A percentile compares a stretch with the other conserved stretches of the same genome.
Conservation (phyloP, 768 basidiomycete species). For the Mycena galopus region DNA sequence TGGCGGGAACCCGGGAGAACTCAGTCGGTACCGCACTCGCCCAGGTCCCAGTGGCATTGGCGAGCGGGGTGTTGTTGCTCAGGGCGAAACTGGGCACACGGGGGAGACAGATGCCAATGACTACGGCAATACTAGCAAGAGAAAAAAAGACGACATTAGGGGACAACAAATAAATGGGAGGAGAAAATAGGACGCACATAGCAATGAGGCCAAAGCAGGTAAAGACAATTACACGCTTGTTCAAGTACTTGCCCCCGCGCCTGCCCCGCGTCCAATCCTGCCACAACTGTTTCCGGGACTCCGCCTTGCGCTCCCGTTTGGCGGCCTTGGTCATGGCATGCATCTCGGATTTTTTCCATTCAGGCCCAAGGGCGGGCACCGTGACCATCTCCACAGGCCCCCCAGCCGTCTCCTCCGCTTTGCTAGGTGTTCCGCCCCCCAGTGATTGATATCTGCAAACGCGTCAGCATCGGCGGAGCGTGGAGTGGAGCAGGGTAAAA, state of each 20-base stretch:
- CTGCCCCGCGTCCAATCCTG: slow-evolving; percentile 84
- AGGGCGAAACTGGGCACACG: slow-evolving; percentile 83
- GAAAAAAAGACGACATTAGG: slow-evolving; percentile 19
- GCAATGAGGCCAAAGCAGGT: slow-evolving; percentile 71
- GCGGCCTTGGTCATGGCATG: slow-evolving; percentile 81
- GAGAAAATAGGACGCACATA: slow-evolving; percentile 18
- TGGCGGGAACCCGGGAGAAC: slow-evolving; percentile 86
- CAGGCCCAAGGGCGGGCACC: slow-evolving; percentile 90
- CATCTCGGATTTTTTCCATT: slow-evolving; percentile 89
- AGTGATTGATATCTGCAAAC: slow-evolving; percentile 29
- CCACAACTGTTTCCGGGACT: slow-evolving; percentile 70
- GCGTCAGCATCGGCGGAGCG: slow-evolving; percentile 7
- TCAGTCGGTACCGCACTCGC: slow-evolving; percentile 65
- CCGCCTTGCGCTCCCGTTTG: slow-evolving; percentile 71
- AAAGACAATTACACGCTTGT: slow-evolving; percentile 79
- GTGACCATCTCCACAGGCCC: slow-evolving; percentile 89
- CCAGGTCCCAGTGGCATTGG: slow-evolving; percentile 69
- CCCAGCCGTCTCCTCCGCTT: slow-evolving; percentile 51
- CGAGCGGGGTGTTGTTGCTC: slow-evolving; percentile 68
- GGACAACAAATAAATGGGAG: background rate
- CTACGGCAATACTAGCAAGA: slow-evolving; percentile 67
- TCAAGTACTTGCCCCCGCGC: slow-evolving; percentile 85
- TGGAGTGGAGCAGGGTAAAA: slow-evolving; percentile 16
- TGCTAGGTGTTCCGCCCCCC: slow-evolving; percentile 44
- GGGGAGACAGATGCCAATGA: slow-evolving; percentile 85